Base-by-base conservation (phyloP, 306 rosid genomes). In the Astragalus glycyphyllos region DNA sequence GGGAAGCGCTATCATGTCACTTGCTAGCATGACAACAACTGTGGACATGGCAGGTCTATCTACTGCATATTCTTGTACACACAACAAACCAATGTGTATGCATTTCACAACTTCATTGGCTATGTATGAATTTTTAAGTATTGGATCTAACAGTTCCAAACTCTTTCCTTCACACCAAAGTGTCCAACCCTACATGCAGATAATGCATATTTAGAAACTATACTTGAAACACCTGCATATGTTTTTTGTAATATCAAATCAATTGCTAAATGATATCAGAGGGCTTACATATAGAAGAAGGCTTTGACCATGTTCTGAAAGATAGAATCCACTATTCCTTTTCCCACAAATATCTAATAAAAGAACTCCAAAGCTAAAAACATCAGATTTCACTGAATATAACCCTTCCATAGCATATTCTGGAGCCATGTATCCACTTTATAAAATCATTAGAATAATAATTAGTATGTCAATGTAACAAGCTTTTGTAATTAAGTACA, bases 11-110 rank as follows among this genome's bases (percentile, higher is more conserved):
- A 37, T 42, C 44, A 62, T 65, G 51, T 75, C 82, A 42, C 84
- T 81, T 55, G 73, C 83, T 5, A 87, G 61, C 77, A 76, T 80
- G n/a, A 68, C 82, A 12, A 83, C 82, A 35, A 85, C 79, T 0
- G 23, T 16, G 6, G 90, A 81, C 84, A 81, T 88, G 9, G 88
- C 72, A 50, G 88, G 90, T 37, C 88, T 70, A 16, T 83, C 83
- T 5, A 13, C 62, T 37, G 84, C 85, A 56, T 85, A 85, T 46
- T 84, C 84, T n/a, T 88, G 86, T 3, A 81, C 86, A 46, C 92
- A 85, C 65, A 87, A 68, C 60, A 88, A 79, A 26, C 84, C 86
- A 34, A 88, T 75, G 0, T 82, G 84, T 62, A 84, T 75, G 59
- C 85, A 78, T 55, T 57, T 82, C 58, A 65, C n/a, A 15, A 78